Conservation (phyloP, 768 basidiomycete genomes). For the Suillus alpinus region DNA sequence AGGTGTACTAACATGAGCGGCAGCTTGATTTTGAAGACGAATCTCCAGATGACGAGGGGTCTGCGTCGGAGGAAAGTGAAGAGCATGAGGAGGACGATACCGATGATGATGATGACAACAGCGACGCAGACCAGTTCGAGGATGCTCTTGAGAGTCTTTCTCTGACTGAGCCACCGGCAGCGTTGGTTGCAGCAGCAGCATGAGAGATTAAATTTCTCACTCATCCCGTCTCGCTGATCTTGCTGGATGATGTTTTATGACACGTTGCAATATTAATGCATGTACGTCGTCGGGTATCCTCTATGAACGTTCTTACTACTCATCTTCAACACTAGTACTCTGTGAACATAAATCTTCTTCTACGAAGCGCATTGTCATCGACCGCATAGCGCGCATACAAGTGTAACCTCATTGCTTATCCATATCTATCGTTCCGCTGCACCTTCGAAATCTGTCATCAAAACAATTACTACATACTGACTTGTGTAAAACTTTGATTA, state of each 20-base stretch:
- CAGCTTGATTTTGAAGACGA: constrained; percentile 88
- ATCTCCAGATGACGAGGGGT: constrained; percentile 48
- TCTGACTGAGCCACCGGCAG: background rate
- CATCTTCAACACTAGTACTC: background rate
- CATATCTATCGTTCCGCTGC: too few relatives aligned
- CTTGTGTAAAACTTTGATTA: too few relatives aligned
- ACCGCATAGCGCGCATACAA: too few relatives aligned
- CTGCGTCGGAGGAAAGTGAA: constrained; percentile 28
- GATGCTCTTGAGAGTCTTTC: constrained; percentile 66
- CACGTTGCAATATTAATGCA: background rate
- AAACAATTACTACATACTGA: too few relatives aligned
- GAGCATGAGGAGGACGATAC: constrained; percentile 39
- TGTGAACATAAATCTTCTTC: background rate
- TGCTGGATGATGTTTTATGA: background rate
- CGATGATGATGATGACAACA: constrained; percentile 6
- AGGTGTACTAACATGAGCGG: background rate
- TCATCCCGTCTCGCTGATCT: background rate
- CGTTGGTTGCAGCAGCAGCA: background rate
- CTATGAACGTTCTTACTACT: background rate
- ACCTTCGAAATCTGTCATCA: too few relatives aligned
- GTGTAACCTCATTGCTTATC: too few relatives aligned
- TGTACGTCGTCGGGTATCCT: background rate
- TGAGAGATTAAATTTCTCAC: background rate
- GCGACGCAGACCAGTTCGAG: constrained; percentile 49
- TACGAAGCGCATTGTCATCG: too few relatives aligned